phyloP scores from a whole-genome alignment of 148 eudicot species.

The Rhododendron kiyosumense region DNA sequence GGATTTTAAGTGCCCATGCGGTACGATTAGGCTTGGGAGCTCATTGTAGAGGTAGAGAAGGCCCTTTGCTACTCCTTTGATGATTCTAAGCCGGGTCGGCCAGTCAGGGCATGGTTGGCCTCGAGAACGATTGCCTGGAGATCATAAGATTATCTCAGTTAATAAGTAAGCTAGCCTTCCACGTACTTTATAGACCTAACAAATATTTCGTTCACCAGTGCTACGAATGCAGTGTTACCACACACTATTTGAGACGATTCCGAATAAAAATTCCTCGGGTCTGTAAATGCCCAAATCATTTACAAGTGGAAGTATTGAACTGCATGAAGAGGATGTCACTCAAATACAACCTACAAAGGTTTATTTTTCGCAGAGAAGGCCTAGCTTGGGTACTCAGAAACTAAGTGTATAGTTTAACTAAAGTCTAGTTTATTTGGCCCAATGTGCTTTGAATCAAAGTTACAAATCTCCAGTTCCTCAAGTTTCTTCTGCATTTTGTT shows the following conservation, averaged over 20 bases:
- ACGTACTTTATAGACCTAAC: neutral
- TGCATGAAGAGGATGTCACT: neutral
- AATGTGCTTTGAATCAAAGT: no score
- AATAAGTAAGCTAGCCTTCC: neutral
- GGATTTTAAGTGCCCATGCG: constrained; percentile 91
- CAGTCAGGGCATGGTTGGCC: constrained; percentile 44
- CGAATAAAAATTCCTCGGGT: no score
- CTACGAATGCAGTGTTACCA: no score
- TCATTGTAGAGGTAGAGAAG: constrained; percentile 59
- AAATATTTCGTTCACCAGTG: neutral
- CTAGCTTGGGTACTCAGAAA: neutral
- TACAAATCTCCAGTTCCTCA: no score
- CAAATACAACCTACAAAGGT: neutral
- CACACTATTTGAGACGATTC: neutral
- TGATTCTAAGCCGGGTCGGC: constrained; percentile 62
- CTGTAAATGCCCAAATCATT: neutral
- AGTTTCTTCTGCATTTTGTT: no score
- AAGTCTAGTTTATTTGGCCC: no score
- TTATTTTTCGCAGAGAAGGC: neutral
- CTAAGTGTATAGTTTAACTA: no score
- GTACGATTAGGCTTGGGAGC: constrained; percentile 52
- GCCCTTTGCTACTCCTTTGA: constrained; percentile 68
- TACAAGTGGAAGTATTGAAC: neutral
- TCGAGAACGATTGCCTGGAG: constrained; percentile 36
- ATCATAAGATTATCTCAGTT: neutral